Conservation (phyloP, 768 basidiomycete species). For the Hericium rajendrae region DNA sequence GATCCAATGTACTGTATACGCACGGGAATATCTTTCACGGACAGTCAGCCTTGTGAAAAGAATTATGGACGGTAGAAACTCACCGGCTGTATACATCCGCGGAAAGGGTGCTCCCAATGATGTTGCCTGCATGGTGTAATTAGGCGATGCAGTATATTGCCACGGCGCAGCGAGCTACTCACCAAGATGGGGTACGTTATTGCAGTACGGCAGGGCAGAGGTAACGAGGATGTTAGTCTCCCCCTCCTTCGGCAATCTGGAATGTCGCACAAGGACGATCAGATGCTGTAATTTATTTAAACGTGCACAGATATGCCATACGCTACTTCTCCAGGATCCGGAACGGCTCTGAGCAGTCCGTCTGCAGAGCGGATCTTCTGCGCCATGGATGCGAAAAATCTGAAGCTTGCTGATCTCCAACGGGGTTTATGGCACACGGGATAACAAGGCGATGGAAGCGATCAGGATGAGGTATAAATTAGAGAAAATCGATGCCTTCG, state of each 20-base stretch:
- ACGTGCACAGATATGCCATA: constrained; percentile 18
- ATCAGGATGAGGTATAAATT: neutral
- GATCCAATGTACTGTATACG: constrained; percentile 14
- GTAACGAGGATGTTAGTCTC: constrained; percentile 87
- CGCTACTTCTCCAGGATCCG: constrained; percentile 35
- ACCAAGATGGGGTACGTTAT: constrained; percentile 96
- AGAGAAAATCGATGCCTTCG: neutral
- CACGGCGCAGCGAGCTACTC: constrained; percentile 18
- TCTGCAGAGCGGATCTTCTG: constrained; percentile 33
- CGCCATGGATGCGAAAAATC: constrained; percentile 17
- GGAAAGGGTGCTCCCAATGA: constrained; percentile 92
- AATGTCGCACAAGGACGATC: neutral
- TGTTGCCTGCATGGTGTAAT: constrained; percentile 46
- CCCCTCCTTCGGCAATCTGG: constrained; percentile 71
- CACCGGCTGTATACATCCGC: constrained; percentile 95
- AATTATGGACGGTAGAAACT: neutral
- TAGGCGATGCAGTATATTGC: neutral
- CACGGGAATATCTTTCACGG: constrained; percentile 48
- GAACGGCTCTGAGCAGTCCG: constrained; percentile 33
- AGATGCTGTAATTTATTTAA: neutral
- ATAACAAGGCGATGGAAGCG: neutral
- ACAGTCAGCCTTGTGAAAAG: too few species aligned
- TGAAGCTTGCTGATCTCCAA: neutral
- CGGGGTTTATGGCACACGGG: neutral
- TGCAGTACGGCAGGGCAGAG: constrained; percentile 92